phyloP scores from a whole-genome alignment of 306 rosid genomes.

The Quercus berberidifolia region DNA sequence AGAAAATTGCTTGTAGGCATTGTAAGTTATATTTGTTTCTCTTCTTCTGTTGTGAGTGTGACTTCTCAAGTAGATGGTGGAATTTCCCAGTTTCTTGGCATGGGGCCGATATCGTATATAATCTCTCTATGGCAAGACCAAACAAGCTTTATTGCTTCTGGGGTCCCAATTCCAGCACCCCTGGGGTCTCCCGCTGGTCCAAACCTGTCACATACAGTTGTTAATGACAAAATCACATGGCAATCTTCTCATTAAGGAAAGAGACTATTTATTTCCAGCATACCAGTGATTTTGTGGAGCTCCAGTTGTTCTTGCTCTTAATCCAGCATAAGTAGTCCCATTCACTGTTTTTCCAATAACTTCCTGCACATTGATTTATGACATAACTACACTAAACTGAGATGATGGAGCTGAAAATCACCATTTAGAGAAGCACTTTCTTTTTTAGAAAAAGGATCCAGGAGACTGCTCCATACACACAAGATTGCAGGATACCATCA shows the following conservation, averaged over 20 bases:
- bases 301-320: constrained; percentile 93
- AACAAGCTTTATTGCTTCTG: constrained; percentile 94
- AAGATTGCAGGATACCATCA: neutral
- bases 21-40: neutral
- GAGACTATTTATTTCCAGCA: neutral
- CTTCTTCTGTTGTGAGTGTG: neutral
- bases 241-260: neutral
- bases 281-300: constrained; percentile 99
- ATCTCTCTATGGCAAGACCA: constrained; percentile 98
- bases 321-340: constrained; percentile 91
- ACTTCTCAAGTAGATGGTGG: constrained; percentile 68
- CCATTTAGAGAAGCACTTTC: neutral
- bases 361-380: constrained; percentile 49
- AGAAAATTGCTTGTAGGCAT: constrained; percentile 2
- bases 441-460: neutral
- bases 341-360: constrained; percentile 83
- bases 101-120: constrained; percentile 79
- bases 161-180: constrained; percentile 99
- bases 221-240: constrained; percentile 11
- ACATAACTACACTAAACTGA: neutral
- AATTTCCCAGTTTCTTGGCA: constrained; percentile 56
- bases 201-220: constrained; percentile 59
- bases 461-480: neutral
- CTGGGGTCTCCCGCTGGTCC: constrained; percentile 98
- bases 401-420: neutral